Percentiles rank a stretch among this genome's conserved stretches.
phyloP scores from a whole-genome alignment of 139 green algal genomes.

The Astrephomene gubernaculifera region DNA sequence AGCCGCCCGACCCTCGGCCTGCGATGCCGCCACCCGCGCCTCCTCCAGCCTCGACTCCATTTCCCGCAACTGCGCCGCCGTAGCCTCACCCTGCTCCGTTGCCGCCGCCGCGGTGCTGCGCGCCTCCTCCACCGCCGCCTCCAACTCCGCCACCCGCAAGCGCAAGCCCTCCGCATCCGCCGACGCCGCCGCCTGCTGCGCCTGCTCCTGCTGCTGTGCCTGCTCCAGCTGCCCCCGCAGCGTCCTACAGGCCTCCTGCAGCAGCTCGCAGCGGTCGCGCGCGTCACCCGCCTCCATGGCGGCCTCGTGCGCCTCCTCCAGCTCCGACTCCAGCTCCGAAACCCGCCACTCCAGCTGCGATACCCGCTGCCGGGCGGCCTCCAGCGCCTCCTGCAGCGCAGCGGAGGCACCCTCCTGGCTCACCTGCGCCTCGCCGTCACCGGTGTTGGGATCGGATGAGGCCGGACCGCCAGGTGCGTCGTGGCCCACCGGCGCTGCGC shows the following conservation, averaged over 20 bases:
- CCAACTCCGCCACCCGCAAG: background rate
- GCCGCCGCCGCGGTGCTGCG: background rate
- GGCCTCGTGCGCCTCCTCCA: slow-evolving; percentile 11
- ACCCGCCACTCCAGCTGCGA: slow-evolving; percentile 26
- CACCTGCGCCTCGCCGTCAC: background rate
- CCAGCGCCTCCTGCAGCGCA: slow-evolving; percentile 1
- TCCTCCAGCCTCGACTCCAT: slow-evolving; percentile 8
- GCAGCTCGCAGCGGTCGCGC: slow-evolving; percentile 18
- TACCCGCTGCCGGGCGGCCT: background rate
- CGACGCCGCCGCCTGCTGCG: background rate
- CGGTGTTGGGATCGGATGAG: no score
- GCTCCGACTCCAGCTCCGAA: slow-evolving; percentile 18
- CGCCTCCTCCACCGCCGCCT: background rate
- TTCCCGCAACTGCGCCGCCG: background rate
- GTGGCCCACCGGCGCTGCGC: background rate
- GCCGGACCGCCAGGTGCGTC: no score
- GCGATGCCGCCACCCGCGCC: background rate
- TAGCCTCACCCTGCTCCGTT: background rate
- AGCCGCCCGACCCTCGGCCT: background rate
- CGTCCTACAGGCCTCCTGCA: slow-evolving; percentile 16
- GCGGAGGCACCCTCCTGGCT: background rate
- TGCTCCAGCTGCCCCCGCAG: background rate
- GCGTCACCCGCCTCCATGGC: slow-evolving; percentile 35
- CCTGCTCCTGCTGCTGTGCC: background rate
- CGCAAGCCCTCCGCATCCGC: background rate